A percentile compares a stretch with the other conserved stretches of the same genome.
Conservation (phyloP, 139 green algal species). For the Pseudopediastrum boryanum region DNA sequence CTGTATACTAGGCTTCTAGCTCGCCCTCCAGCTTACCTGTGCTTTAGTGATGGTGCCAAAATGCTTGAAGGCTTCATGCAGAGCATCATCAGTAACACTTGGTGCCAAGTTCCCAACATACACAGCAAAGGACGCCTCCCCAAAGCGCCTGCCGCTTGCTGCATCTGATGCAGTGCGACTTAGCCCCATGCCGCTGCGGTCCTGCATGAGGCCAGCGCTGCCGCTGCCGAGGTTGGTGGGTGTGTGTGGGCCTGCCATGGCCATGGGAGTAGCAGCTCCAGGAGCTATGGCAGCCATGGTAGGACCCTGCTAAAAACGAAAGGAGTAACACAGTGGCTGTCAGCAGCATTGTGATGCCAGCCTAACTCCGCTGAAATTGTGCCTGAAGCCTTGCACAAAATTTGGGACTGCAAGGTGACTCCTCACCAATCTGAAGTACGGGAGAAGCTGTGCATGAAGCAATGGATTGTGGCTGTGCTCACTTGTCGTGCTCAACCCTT, state of each 20-base stretch:
- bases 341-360: not conserved
- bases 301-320: not conserved
- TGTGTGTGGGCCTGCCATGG: not conserved
- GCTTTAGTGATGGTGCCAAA: slow-evolving; percentile 57
- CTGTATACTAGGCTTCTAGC: not conserved
- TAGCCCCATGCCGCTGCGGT: slow-evolving; percentile 14
- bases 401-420: no score
- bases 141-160: not conserved
- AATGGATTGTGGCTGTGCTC: no score
- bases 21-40: slow-evolving; percentile 41
- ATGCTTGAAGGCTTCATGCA: slow-evolving; percentile 48
- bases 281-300: not conserved
- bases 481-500: no score
- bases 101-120: slow-evolving; percentile 78
- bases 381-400: no score
- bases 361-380: slow-evolving; percentile 8
- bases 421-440: no score
- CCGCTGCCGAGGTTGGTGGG: not conserved
- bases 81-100: slow-evolving; percentile 56
- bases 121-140: slow-evolving; percentile 26
- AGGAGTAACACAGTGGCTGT: no score
- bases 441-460: no score
- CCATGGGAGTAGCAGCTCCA: not conserved
- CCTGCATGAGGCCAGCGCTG: slow-evolving; percentile 25
- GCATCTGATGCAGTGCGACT: not conserved